Base-by-base conservation (phyloP, 305 asterid genomes). In the Fraxinus nigra region DNA sequence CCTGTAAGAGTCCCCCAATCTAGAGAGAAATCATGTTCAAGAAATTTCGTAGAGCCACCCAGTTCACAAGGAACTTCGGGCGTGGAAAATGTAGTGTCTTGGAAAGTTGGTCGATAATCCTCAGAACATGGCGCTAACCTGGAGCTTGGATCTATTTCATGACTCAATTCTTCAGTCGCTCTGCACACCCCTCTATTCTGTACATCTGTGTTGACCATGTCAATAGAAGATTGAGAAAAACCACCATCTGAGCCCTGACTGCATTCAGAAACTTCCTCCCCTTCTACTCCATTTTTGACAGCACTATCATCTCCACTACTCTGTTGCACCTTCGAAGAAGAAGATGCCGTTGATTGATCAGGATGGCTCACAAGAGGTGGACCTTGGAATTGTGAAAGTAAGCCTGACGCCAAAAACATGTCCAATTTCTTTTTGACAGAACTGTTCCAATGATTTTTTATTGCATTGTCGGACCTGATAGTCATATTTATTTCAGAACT, bases 361-460 rank as follows among this genome's bases (percentile, higher is more conserved):
- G 89, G 84, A 73, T 70, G 90, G 82, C 73, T 78, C 76, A 87
- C 85, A 85, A 82, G 93, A 48, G 97, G 95, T 43, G 81, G 88
- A 72, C 92, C 92, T 87, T 94, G 95, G 88, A 85, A 92, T 83
- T 90, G 97, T 77, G 95, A 84, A 88, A 97, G 93, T 84, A 93
- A 86, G 70, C 98, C 99, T 75, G 99, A 93, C 48, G 97, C 92
- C 90, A 91, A 82, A 88, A 92, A 95, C 84, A 88, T 89, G 81
- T 95, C 98, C 88, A 97, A 74, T 88, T 95, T 97, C 94, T 97
- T 97, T 89, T 95, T 97, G 83, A 97, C 99, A 14, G 98, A 95
- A 93, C 98, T 93, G 90, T 95, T 93, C 99, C 99, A 95, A 76
- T 97, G 99, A 88, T 97, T 97, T 87, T 97, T 97, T 28, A 97